Evolutionary conservation across 164 flowering plant species (phyloP).

Genomic region (Warburgia ugandensis): DNA sequence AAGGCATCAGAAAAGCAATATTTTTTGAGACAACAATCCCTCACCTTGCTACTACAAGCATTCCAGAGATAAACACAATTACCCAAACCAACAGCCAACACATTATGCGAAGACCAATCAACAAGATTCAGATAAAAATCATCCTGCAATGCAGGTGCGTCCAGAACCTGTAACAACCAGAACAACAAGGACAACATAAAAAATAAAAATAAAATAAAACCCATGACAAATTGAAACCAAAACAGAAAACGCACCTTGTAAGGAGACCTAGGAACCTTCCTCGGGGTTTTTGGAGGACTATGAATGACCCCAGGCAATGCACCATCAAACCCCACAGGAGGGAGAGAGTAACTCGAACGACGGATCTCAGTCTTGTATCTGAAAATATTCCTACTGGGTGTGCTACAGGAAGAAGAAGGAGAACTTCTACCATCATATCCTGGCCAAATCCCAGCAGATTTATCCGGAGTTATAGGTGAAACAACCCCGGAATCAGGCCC

Average conservation of each 20-base stretch:
- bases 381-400: conserved; percentile 62
- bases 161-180: conserved; percentile 53
- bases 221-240: neutral
- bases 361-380: conserved; percentile 77
- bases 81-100: conserved; percentile 90
- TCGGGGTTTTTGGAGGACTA: conserved; percentile 60
- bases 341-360: conserved; percentile 42
- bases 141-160: conserved; percentile 97
- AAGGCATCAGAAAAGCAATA: neutral
- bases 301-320: conserved; percentile 43
- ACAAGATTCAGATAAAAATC: conserved; percentile 93
- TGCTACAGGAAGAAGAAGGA: conserved; percentile 9
- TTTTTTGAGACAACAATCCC: no score
- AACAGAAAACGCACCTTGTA: conserved; percentile 51
- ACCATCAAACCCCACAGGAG: conserved; percentile 67
- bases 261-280: conserved; percentile 84
- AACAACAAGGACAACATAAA: conserved; percentile 2
- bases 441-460: conserved; percentile 8
- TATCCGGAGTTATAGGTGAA: conserved; percentile 61
- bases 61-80: conserved; percentile 95
- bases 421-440: conserved; percentile 8
- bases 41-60: conserved; percentile 95
- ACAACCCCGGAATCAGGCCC: conserved; percentile 44
- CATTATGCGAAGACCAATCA: conserved; percentile 95
- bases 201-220: conserved; percentile 2